A percentile compares a stretch with the other conserved stretches of the same genome.
These are phyloP conservation scores for Tranzscheliella williamsii DNA, from an alignment of 1,284 basidiomycete genomes.

Conservation along the genomic window DNA sequence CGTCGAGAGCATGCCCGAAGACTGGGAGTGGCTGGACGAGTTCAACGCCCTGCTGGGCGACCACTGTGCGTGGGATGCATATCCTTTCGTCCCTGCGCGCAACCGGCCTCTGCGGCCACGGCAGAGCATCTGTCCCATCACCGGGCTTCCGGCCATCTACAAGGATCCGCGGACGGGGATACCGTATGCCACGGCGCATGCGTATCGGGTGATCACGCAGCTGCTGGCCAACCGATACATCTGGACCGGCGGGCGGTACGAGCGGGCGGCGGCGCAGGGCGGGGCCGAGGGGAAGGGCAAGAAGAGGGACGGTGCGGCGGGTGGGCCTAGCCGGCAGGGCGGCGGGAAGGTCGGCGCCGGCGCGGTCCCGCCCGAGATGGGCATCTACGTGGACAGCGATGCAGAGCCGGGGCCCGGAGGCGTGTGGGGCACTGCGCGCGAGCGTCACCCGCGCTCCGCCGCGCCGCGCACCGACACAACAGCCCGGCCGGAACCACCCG, in stretches of 20 bases:
- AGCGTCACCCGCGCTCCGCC: background rate
- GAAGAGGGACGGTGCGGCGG: background rate
- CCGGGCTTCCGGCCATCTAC: slow-evolving; percentile 66
- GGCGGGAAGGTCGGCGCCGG: slow-evolving; percentile 3
- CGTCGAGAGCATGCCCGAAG: slow-evolving; percentile 27
- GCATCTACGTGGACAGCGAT: slow-evolving; percentile 29
- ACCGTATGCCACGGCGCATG: slow-evolving; percentile 73
- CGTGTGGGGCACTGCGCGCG: slow-evolving; percentile 8
- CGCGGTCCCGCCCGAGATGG: slow-evolving; percentile 24
- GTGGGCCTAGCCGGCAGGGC: background rate
- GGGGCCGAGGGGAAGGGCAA: background rate
- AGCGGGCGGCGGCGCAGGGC: background rate
- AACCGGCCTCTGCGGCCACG: slow-evolving; percentile 62
- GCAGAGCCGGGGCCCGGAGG: slow-evolving; percentile 21
- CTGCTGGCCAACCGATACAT: slow-evolving; percentile 66
- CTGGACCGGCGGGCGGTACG: slow-evolving; percentile 34
- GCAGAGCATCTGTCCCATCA: slow-evolving; percentile 63
- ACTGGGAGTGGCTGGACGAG: slow-evolving; percentile 68
- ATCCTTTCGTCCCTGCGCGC: slow-evolving; percentile 61
- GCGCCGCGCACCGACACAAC: too few species aligned
- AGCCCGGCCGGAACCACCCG: background rate
- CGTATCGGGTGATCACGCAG: slow-evolving; percentile 69
- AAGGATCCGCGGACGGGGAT: slow-evolving; percentile 75
- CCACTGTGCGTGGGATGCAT: slow-evolving; percentile 63
- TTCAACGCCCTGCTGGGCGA: slow-evolving; percentile 77